Evolutionary conservation across 2,329 filamentous ascomycete genomes (phyloP), one percentile per base, ranked within the genome.

Genomic region (Stagonosporopsis vannaccii): DNA sequence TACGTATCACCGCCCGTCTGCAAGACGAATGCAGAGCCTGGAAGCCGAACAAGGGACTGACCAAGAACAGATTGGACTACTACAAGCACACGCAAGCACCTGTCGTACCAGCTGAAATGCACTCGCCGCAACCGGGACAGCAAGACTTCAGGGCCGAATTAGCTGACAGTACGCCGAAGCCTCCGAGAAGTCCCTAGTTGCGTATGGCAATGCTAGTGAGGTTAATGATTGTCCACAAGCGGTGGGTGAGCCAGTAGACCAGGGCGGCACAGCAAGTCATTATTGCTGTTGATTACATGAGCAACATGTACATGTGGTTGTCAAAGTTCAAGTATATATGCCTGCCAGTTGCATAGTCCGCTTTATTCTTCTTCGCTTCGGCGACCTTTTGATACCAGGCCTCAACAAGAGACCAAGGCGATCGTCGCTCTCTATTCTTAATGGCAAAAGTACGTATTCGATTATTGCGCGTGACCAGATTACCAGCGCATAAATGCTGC

Each of bases 61-160:
- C 26, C 25, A 19, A 13, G 9, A 15, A 5, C 22, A 71, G 69
- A 37, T 57, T 71, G 30, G 58, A 64, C 4, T 63, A 71, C 30
- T 43, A 63, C 12, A 69, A 70, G 46, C 57, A 65, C n/a, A 59
- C 46, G 5, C 58, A 61, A 19, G 47, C 26, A n/a, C 47, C 55
- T 4, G n/a, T 44, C 3, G 28, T 41, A 12, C 59, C 62, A 6
- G 59, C 42, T 7, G 71, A 73, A 37, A 44, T 74, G 51, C 64
- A 63, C 22, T 66, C 62, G 22, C 68, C 70, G 8, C 40, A 58
- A 32, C 63, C 62, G 17, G 61, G 53, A 25, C 61, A 67, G 42
- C 59, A 69, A 32, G 50, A 46, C 15, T 71, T 67, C 39, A 56
- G 64, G 11, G 67, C 62, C 3, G 71, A 72, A 39, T 37, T 74